phyloP scores from a whole-genome alignment of 2,329 filamentous ascomycete genomes.

The Verticillium isaacii region DNA sequence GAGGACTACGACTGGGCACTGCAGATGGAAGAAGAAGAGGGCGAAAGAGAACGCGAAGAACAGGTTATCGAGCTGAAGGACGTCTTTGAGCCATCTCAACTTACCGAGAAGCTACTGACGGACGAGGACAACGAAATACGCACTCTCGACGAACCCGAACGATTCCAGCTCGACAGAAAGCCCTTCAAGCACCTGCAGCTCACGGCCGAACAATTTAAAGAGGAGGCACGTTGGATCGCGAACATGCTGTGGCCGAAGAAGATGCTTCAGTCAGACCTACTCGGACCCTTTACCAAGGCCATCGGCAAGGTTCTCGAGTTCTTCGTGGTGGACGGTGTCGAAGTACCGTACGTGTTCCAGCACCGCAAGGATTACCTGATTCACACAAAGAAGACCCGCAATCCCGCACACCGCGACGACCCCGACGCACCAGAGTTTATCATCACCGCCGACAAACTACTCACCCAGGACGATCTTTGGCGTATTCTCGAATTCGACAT shows the following conservation, averaged over 20 bases:
- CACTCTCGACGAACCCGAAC: conserved; percentile 83
- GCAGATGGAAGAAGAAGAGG: conserved; percentile 80
- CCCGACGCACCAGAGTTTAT: conserved; percentile 68
- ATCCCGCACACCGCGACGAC: conserved; percentile 58
- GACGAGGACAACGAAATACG: conserved; percentile 93
- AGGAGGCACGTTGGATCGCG: conserved; percentile 90
- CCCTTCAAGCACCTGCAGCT: conserved; percentile 80
- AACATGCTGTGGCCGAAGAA: conserved; percentile 89
- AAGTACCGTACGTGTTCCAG: conserved; percentile 96
- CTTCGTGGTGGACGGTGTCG: conserved; percentile 88
- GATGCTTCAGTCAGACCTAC: conserved; percentile 64
- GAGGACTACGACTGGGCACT: conserved; percentile 95
- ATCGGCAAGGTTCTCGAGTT: conserved; percentile 92
- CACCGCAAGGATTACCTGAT: conserved; percentile 98
- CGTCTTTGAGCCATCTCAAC: conserved; percentile 94
- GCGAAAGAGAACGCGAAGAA: conserved; percentile 72
- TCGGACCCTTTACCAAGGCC: conserved; percentile 79
- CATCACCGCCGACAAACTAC: conserved; percentile 76
- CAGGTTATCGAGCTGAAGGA: conserved; percentile 91
- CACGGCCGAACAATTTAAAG: conserved; percentile 77
- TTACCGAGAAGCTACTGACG: conserved; percentile 90
- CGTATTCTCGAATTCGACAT: conserved; percentile 91
- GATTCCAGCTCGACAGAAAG: conserved; percentile 87
- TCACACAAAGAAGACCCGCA: conserved; percentile 68
- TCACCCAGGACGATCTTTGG: conserved; percentile 93